Base-by-base conservation (phyloP, 116 monocot genomes). In the Trichopus zeylanicus region DNA sequence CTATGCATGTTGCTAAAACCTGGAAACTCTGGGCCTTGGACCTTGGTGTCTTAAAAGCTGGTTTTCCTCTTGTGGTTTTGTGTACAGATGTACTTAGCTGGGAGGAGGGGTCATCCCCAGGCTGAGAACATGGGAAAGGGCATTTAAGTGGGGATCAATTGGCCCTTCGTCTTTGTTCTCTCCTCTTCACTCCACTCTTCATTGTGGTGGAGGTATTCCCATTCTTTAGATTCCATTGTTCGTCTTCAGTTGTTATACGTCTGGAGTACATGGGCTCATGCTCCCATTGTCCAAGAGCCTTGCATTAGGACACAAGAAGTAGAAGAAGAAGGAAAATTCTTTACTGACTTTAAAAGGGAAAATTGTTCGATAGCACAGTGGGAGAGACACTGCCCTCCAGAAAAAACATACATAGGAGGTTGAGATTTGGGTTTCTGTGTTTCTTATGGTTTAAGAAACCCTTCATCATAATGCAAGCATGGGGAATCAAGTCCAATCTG, bases 21-120 rank as follows among this genome's bases (percentile, higher is more conserved):
- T 24, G 23, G 23, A 49, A 24, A 22, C 23, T 49, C 49, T 49
- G 19, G 49, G 19, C 21, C 22, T 49, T 49, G 19, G 49, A 7
- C 21, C 22, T 49, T 49, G 49, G 21, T 49, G 49, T 22, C 49
- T 22, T 49, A 24, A 49, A 49, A 49, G 49, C 49, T 49, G 49
- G 19, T 49, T 49, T 19, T 49, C 49, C 49, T 49, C 49, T 23
- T 22, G 21, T 49, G 49, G 8, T 48, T 8, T 37, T 13, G 7
- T 42, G 18, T 42, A 16, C 42, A n/a, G 10, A 35, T 20, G 49
- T 49, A 49, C 49, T 49, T 49, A 24, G 23, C 49, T 49, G 20
- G 48, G 19, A 19, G 20, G 12, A 6, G 48, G 1, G 49, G 49
- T 49, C 28, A 48, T 16, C 15, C 35, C 30, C 20, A 31, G 26